These are phyloP conservation scores for Boechera retrofracta DNA, from an alignment of 345 rosid species.

Conservation along the genomic window DNA sequence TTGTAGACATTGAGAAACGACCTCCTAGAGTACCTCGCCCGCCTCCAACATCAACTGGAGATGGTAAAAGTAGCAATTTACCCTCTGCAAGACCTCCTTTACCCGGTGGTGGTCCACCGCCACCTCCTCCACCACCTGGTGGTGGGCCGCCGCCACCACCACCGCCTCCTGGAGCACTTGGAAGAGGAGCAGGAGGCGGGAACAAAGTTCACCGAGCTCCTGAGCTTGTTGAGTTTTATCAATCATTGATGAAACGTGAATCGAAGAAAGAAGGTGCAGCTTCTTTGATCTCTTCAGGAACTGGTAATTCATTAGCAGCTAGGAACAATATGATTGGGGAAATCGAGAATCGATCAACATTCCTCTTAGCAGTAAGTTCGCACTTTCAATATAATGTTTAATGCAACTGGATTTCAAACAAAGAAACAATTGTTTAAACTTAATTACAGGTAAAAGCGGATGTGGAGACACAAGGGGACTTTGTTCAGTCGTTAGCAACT, in stretches of 20 bases:
- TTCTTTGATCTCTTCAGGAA: slow-evolving; percentile 65
- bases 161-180: slow-evolving; percentile 87
- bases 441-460: slow-evolving; percentile 89
- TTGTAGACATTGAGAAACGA: slow-evolving; percentile 81
- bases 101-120: slow-evolving; percentile 56
- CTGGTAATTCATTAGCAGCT: slow-evolving; percentile 72
- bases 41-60: slow-evolving; percentile 75
- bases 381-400: background rate
- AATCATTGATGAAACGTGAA: slow-evolving; percentile 94
- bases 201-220: slow-evolving; percentile 94
- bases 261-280: slow-evolving; percentile 83
- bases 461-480: slow-evolving; percentile 98
- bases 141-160: slow-evolving; percentile 73
- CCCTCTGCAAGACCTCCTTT: slow-evolving; percentile 57
- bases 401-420: background rate
- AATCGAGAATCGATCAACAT: slow-evolving; percentile 88
- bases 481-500: slow-evolving; percentile 87
- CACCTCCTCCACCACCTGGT: slow-evolving; percentile 59
- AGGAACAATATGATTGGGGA: slow-evolving; percentile 97
- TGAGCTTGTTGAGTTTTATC: slow-evolving; percentile 95
- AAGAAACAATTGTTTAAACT: background rate
- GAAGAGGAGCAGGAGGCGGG: slow-evolving; percentile 73
- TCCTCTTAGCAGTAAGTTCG: slow-evolving; percentile 82
- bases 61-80: slow-evolving; percentile 40
- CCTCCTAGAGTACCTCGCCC: slow-evolving; percentile 83